Evolutionary conservation across 2,329 filamentous ascomycete species (phyloP).

Genomic region (Cytospora schulzeri): DNA sequence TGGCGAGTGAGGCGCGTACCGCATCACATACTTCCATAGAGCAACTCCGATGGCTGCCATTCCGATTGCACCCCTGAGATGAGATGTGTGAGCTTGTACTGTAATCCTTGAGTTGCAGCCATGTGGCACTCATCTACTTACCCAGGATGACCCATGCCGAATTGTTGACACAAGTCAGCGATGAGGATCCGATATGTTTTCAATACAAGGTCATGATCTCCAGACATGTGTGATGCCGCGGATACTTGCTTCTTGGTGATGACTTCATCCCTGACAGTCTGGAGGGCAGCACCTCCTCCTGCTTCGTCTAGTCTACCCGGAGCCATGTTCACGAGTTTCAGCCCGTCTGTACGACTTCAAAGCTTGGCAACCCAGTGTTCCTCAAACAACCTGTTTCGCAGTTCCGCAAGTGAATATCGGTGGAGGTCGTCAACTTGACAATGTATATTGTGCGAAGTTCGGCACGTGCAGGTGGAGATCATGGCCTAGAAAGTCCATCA

Average conservation of each 20-base stretch:
- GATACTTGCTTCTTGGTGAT: constrained; percentile 17
- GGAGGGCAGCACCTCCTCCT: constrained; percentile 4
- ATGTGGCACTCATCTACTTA: constrained; percentile 36
- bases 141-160: constrained; percentile 70
- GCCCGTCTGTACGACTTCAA: not conserved
- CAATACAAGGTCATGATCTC: constrained; percentile 50
- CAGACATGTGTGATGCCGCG: not conserved
- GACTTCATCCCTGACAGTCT: constrained; percentile 15
- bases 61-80: constrained; percentile 35
- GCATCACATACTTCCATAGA: constrained; percentile 62
- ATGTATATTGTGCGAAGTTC: too few relatives aligned
- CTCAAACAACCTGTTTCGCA: not conserved
- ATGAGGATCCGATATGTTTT: constrained; percentile 64
- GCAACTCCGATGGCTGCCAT: constrained; percentile 43
- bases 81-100: not conserved
- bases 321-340: not conserved
- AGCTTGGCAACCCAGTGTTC: too few relatives aligned
- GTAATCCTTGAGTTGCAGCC: constrained; percentile 40
- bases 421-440: not conserved
- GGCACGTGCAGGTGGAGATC: too few relatives aligned
- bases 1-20: constrained; percentile 54
- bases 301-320: constrained; percentile 12
- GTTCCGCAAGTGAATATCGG: not conserved
- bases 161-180: constrained; percentile 70
- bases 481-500: too few relatives aligned